Evolutionary conservation across 1,284 basidiomycete species (phyloP), one percentile per base, ranked within the genome.

Genomic region (Coniophora puteana): DNA sequence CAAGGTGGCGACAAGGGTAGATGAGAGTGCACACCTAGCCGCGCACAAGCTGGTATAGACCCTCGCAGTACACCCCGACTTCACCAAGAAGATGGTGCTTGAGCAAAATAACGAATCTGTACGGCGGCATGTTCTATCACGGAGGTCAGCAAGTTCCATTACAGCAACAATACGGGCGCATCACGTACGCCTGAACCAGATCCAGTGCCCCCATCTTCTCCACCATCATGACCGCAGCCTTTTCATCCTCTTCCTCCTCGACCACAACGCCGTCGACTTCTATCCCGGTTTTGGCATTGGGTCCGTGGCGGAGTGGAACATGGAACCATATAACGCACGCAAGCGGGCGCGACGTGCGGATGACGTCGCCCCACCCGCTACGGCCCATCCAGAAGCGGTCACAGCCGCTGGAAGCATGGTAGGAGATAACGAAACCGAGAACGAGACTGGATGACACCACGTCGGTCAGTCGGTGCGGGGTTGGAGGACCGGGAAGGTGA

Each of bases 361-460:
- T 76, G 4, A 83, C 61, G 43, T 83, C 79, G 1, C 73, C 70
- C 80, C 80, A 83, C 18, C 64, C 66, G 0, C 66, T 67, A 16
- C 78, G 64, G n/a, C 81, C 81, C 59, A 75, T 69, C 71, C 76
- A 81, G 53, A 83, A 83, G 14, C 77, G 68, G 44, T 82, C 79
- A 47, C n/a, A n/a, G n/a, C 78, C 79, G 44, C 72, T 78, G 32
- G 65, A 70, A 2, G 78, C 78, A 26, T 80, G 72, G 58, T 82
- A 83, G 1, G 79, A 80, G 39, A 85, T 80, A 4, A 83, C 79
- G 52, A 83, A 83, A 50, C 81, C 80, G 46, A 83, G 79, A 4
- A 83, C 76, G n/a, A 83, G 78, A 68, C 79, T n/a, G n/a, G n/a
- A n/a, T n/a, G n/a, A n/a, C n/a, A n/a, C n/a, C n/a, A n/a, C n/a